Base-by-base conservation (phyloP, 2,329 filamentous ascomycete genomes). In the Alternaria postmessia region DNA sequence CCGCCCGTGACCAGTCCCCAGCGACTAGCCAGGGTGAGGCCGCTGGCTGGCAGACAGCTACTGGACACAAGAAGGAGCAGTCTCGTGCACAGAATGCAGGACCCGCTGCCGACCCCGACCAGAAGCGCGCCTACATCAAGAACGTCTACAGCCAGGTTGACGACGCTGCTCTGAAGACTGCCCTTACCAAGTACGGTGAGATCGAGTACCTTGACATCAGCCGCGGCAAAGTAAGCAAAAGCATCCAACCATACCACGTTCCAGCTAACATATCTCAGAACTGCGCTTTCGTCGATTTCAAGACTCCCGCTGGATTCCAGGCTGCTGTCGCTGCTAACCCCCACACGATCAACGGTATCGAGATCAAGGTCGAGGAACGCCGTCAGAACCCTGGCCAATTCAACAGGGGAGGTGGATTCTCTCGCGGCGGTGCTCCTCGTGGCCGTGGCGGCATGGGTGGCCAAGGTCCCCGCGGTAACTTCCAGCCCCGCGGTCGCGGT, bases 251-350 rank as follows among this genome's bases (percentile, higher is more conserved):
- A 54, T 5, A 20, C 7, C 4, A 56, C 38, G 18, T 26, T 16
- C 3, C 14, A 54, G 52, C 70, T 78, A 64, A 77, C 51, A 22
- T 7, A 8, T 2, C 38, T 28, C 75, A 96, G 94, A 97, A 95
- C 85, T 97, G 93, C 75, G 95, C 95, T 26, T 98, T 98, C 76
- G 92, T 97, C 61, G 95, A 99, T 79, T 99, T 95, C 80, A 91
- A 89, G 75, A 91, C 90, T 47, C 77, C 88, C 22, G 88, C 93
- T 56, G 93, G 88, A 47, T 97, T 96, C 81, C 87, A 92, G 78
- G 90, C 91, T 64, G 95, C 95, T 43, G 85, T 92, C 38, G 87
- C 87, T 62, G 91, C 90, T 69, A 98, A 96, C 82, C 94, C 94
- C 36, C 93, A 96, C 81, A 86, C 87, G 44, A 87, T 99, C 65